Conservation (phyloP, 257 asterid genomes). For the Eucommia ulmoides region DNA sequence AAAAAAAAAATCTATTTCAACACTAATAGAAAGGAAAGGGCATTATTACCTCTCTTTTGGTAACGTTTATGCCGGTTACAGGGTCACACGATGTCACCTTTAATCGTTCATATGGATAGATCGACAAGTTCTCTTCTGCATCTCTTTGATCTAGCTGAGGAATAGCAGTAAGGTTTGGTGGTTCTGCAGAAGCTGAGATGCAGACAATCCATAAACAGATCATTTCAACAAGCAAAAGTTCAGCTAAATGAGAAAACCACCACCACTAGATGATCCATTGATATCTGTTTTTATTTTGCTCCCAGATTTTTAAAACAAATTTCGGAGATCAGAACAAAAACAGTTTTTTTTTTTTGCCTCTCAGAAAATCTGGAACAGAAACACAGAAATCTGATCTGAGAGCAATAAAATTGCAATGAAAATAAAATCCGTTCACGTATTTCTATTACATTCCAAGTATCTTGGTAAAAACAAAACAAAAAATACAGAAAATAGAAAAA, state of each 20-base stretch:
- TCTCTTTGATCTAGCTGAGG: conserved; percentile 18
- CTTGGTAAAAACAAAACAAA: not conserved
- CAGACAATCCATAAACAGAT: not conserved
- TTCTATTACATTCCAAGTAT: not conserved
- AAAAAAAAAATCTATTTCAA: no score
- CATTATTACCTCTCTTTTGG: conserved; percentile 81
- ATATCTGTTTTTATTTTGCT: not conserved
- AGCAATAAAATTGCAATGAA: not conserved
- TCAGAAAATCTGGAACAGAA: not conserved
- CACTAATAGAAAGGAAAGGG: no score
- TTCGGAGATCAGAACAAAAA: no score
- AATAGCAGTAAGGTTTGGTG: conserved; percentile 5
- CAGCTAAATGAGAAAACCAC: not conserved
- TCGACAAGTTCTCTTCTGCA: conserved; percentile 34
- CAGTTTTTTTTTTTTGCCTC: not conserved
- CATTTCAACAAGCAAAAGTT: not conserved
- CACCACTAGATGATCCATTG: not conserved
- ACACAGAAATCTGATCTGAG: not conserved
- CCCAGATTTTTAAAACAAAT: no score
- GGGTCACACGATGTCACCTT: conserved; percentile 39
- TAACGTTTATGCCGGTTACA: conserved; percentile 45
- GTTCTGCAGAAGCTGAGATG: conserved; percentile 10
- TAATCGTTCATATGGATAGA: conserved; percentile 62
- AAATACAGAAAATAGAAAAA: no score
- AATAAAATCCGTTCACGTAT: not conserved